Evolutionary conservation across 2,329 filamentous ascomycete genomes (phyloP).

Genomic region (Acrodontium crateriforme): DNA sequence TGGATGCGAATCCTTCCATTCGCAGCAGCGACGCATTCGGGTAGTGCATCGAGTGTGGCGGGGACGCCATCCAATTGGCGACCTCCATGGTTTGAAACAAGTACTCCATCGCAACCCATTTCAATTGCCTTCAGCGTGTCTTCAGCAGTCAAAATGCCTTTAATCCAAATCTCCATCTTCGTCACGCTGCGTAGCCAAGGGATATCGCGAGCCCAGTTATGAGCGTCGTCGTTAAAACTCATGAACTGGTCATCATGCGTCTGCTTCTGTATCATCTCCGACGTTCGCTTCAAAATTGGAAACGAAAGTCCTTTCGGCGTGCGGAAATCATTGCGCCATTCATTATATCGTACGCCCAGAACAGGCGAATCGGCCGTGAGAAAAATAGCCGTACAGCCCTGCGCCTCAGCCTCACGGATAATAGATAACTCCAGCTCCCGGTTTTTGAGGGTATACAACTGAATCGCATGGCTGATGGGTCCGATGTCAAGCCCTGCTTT

Average conservation of each 20-base stretch:
- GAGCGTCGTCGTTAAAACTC: constrained; percentile 16
- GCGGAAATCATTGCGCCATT: constrained; percentile 39
- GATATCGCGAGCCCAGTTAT: constrained; percentile 26
- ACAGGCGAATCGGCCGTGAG: constrained; percentile 42
- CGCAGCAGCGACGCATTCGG: constrained; percentile 26
- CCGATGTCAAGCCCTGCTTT: constrained; percentile 21
- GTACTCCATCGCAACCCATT: constrained; percentile 25
- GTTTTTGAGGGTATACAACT: constrained; percentile 41
- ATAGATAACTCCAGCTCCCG: constrained; percentile 32
- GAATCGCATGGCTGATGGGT: constrained; percentile 36
- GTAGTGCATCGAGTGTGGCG: constrained; percentile 37
- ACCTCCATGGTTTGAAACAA: constrained; percentile 43
- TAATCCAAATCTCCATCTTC: constrained; percentile 36
- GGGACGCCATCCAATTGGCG: constrained; percentile 44
- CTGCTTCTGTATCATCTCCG: constrained; percentile 12
- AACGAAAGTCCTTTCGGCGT: constrained; percentile 16
- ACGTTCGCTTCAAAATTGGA: constrained; percentile 15
- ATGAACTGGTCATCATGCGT: constrained; percentile 19
- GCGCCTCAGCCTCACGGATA: constrained; percentile 16
- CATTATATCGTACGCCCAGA: constrained; percentile 39
- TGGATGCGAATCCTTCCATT: constrained; percentile 42
- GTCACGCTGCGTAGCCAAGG: constrained; percentile 36
- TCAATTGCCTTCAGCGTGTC: constrained; percentile 32
- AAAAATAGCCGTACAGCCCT: constrained; percentile 40
- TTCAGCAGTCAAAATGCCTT: constrained; percentile 26